A percentile compares a stretch with the other conserved stretches of the same genome.
Conservation (phyloP, 441 rosid genomes). For the Omphalea diandra region DNA sequence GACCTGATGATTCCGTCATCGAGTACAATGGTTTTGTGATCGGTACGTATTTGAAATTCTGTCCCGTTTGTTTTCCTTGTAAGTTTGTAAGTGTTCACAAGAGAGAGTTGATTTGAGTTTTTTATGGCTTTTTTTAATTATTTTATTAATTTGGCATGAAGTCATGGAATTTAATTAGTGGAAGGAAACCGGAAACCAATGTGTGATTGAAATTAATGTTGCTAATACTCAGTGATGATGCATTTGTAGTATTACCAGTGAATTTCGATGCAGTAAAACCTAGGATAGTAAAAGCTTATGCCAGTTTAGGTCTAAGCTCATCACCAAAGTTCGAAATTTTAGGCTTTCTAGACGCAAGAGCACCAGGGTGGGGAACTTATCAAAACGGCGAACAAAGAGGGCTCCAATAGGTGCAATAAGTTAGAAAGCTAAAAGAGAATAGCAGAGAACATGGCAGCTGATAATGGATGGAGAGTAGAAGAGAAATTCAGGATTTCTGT, state of each 20-base stretch:
- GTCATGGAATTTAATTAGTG: no score
- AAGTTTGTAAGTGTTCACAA: no score
- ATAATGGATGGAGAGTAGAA: neutral
- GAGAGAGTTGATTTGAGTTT: no score
- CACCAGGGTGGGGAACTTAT: neutral
- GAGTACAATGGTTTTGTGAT: constrained; percentile 77
- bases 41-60: constrained; percentile 41
- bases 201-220: no score
- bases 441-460: neutral
- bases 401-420: neutral
- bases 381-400: neutral
- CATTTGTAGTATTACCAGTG: no score
- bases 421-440: neutral
- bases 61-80: neutral
- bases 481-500: neutral
- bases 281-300: neutral
- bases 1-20: constrained; percentile 81
- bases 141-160: no score
- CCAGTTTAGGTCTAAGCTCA: neutral
- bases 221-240: no score
- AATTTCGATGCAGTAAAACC: neutral
- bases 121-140: no score
- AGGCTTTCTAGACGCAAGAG: neutral
- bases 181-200: no score
- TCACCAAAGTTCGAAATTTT: neutral